These are phyloP conservation scores for Rhizopus delemar DNA, from an alignment of 371 early-diverging fungal genomes.

Conservation along the genomic window DNA sequence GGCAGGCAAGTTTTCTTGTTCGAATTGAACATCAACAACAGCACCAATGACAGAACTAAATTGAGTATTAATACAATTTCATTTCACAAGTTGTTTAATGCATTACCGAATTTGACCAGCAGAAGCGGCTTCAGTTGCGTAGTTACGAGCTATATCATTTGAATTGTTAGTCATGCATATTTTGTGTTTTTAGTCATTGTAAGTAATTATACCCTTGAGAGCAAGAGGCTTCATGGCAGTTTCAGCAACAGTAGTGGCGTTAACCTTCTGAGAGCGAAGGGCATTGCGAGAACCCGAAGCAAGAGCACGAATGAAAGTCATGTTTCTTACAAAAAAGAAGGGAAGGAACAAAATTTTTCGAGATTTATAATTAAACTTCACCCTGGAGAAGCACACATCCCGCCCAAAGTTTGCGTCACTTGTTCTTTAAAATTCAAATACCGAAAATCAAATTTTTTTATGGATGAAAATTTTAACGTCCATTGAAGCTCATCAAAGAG, in stretches of 20 bases:
- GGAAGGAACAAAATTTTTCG: slow-evolving; percentile 1
- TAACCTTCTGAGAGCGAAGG: slow-evolving; percentile 32
- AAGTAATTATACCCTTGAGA: slow-evolving; percentile 26
- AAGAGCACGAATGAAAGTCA: slow-evolving; percentile 29
- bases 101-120: slow-evolving; percentile 47
- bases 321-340: slow-evolving; percentile 10
- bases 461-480: too few species aligned
- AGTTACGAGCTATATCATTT: slow-evolving; percentile 29
- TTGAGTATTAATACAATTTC: neutral
- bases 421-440: too few species aligned
- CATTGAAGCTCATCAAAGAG: too few species aligned
- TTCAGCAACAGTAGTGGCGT: slow-evolving; percentile 20
- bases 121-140: slow-evolving; percentile 36
- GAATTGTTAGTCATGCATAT: neutral
- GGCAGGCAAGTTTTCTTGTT: slow-evolving; percentile 87
- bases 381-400: too few species aligned
- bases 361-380: neutral
- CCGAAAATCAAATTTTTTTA: too few species aligned
- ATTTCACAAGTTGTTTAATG: neutral
- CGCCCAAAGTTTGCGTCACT: too few species aligned
- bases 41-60: slow-evolving; percentile 87
- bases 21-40: slow-evolving; percentile 98
- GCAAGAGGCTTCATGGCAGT: slow-evolving; percentile 29
- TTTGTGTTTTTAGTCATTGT: neutral
- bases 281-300: slow-evolving; percentile 37